These are phyloP conservation scores for Debaryomyces tyrocola DNA, from an alignment of 805 yeast genomes.

Conservation along the genomic window DNA sequence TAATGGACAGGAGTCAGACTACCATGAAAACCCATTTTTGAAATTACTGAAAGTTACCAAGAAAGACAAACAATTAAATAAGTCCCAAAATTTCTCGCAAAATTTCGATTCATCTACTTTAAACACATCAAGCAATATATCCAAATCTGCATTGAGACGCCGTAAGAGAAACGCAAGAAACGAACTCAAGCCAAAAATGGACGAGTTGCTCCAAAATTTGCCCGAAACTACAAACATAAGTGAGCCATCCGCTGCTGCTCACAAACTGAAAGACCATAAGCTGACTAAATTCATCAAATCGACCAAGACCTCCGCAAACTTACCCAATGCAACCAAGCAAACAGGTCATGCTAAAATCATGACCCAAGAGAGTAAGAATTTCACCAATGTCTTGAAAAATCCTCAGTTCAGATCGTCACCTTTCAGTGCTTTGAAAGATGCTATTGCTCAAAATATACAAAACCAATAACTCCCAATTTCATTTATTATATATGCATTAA, in stretches of 20 bases:
- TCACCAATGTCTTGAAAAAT: slow-evolving; percentile 57
- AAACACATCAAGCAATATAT: slow-evolving; percentile 47
- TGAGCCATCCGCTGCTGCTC: slow-evolving; percentile 3
- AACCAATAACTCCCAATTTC: not conserved
- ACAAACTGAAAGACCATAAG: not conserved
- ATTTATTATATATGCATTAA: too few species aligned
- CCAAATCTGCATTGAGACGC: slow-evolving; percentile 66
- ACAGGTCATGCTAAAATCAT: slow-evolving; percentile 50
- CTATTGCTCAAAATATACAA: slow-evolving; percentile 31
- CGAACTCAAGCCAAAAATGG: slow-evolving; percentile 65
- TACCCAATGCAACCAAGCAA: slow-evolving; percentile 51
- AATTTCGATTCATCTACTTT: slow-evolving; percentile 26
- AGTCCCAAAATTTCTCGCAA: slow-evolving; percentile 37
- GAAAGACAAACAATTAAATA: slow-evolving; percentile 48
- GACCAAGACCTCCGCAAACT: slow-evolving; percentile 31
- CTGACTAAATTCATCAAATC: slow-evolving; percentile 18
- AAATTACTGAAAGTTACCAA: slow-evolving; percentile 54
- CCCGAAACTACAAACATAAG: slow-evolving; percentile 29
- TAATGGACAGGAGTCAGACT: slow-evolving; percentile 11
- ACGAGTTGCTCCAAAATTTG: slow-evolving; percentile 58
- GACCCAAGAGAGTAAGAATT: slow-evolving; percentile 56
- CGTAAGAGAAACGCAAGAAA: slow-evolving; percentile 61
- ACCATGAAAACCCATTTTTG: slow-evolving; percentile 48
- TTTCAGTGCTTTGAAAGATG: slow-evolving; percentile 62
- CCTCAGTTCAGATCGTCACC: slow-evolving; percentile 57